phyloP scores from a whole-genome alignment of 805 yeast species.

The Limtongia smithiae region DNA sequence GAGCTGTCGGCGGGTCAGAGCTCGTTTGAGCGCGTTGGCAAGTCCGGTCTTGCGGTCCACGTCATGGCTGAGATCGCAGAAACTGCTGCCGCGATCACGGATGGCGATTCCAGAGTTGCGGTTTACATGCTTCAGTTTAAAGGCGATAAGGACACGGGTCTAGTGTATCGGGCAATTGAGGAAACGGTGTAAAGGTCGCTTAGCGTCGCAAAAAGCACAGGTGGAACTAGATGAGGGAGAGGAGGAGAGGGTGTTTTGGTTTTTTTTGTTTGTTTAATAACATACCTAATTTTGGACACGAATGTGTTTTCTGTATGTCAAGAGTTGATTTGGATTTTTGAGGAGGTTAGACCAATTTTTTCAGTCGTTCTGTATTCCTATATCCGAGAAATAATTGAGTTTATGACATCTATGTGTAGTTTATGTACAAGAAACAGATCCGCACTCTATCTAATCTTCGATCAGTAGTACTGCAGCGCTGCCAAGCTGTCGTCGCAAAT shows the following conservation, averaged over 20 bases:
- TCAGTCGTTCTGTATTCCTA: slow-evolving; percentile 1
- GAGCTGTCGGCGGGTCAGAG: slow-evolving; percentile 11
- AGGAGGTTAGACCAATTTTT: background rate
- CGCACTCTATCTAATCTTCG: background rate
- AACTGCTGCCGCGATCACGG: slow-evolving; percentile 4
- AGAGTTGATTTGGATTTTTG: no score
- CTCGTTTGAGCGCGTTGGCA: slow-evolving; percentile 20
- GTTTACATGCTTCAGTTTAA: slow-evolving; percentile 33
- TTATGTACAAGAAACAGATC: background rate
- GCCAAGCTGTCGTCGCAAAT: slow-evolving; percentile 75
- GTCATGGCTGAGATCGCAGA: slow-evolving; percentile 15
- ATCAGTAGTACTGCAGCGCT: slow-evolving; percentile 64
- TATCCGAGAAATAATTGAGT: no score
- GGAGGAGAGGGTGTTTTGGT: no score
- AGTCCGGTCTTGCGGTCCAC: slow-evolving; percentile 24
- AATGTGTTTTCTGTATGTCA: no score
- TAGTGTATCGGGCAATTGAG: slow-evolving; percentile 29
- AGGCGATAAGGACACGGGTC: slow-evolving; percentile 32
- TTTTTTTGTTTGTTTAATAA: no score
- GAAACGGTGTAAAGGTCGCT: no score
- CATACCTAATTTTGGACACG: no score
- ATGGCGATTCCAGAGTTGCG: slow-evolving; percentile 19
- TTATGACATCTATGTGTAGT: no score
- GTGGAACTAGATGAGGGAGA: no score
- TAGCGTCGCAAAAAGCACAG: no score